Evolutionary conservation across 441 rosid species (phyloP).

Genomic region (Bruguiera hainesii): DNA sequence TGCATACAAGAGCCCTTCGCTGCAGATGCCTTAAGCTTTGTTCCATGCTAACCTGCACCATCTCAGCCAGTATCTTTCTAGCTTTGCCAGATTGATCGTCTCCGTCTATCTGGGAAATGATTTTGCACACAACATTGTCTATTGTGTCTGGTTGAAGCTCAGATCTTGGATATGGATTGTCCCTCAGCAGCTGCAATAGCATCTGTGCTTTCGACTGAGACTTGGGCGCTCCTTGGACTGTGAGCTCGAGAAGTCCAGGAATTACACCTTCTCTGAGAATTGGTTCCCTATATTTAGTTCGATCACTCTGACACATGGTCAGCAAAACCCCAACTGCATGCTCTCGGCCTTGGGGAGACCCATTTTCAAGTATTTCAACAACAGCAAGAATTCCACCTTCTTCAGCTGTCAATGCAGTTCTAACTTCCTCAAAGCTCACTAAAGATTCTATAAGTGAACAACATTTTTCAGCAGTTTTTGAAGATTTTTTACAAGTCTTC

Average conservation of each 20-base stretch:
- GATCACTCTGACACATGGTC: slow-evolving; percentile 74
- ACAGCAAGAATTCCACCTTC: slow-evolving; percentile 86
- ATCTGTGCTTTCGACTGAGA: slow-evolving; percentile 72
- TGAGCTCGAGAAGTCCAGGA: slow-evolving; percentile 93
- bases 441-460: slow-evolving; percentile 71
- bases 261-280: slow-evolving; percentile 93
- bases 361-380: slow-evolving; percentile 84
- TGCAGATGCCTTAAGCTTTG: slow-evolving; percentile 94
- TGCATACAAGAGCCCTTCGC: slow-evolving; percentile 79
- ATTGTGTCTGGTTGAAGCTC: slow-evolving; percentile 76
- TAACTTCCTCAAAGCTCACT: slow-evolving; percentile 65
- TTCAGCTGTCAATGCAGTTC: slow-evolving; percentile 48
- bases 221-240: slow-evolving; percentile 85
- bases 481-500: slow-evolving; percentile 61
- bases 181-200: slow-evolving; percentile 67
- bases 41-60: slow-evolving; percentile 99
- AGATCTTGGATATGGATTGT: slow-evolving; percentile 62
- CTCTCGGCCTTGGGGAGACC: slow-evolving; percentile 74
- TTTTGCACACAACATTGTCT: slow-evolving; percentile 83
- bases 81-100: slow-evolving; percentile 95
- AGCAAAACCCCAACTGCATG: slow-evolving; percentile 82
- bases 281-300: slow-evolving; percentile 81
- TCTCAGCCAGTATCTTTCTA: slow-evolving; percentile 91
- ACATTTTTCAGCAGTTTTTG: slow-evolving; percentile 83
- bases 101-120: slow-evolving; percentile 79